Base-by-base conservation (phyloP, 768 basidiomycete species). In the Termitomyces sp. region DNA sequence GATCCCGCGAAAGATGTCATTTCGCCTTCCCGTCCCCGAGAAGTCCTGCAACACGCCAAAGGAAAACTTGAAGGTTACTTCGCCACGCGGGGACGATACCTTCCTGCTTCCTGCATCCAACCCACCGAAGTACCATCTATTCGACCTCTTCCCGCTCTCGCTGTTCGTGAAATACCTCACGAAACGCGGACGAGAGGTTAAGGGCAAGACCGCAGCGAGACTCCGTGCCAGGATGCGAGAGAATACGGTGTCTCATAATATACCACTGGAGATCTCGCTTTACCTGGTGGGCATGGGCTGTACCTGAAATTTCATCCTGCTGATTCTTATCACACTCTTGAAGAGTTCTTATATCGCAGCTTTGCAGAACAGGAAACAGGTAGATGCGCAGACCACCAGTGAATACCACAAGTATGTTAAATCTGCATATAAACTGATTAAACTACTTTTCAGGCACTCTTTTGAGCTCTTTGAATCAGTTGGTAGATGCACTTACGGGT, bases 101-200 rank as follows among this genome's bases (percentile, higher is more conserved):
- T 74, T 73, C 58, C 71, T 88, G 26, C 65, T 82, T 14, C 86
- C 88, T 4, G 78, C 82, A 4, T 71, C 71, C 44, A 76, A 77
- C 68, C 86, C 88, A 4, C 86, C 87, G 1, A 79, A 79, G 66
- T 85, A 82, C 62, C 74, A 80, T 53, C 36, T 85, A 37, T 82
- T 87, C 57, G 87, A 89, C 65, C 59, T 88, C 8, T 89, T 87
- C 71, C 87, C 88, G 18, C 86, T 89, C 69, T 87, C 88, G 32
- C 69, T 88, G 6, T 64, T 86, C 26, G 79, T 85, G 4, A 64
- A 71, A 33, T 69, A 68, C 40, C 68, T 88, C 37, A 74, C 78
- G 8, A 74, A 77, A 59, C 67, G 71, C 12, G 85, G 86, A 0
- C 74, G 69, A 55, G 72, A 80, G 16, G 64, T 87, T 26, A 80